Base-by-base conservation (phyloP, 805 yeast genomes). In the Wickerhamomyces subpelliculosus region DNA sequence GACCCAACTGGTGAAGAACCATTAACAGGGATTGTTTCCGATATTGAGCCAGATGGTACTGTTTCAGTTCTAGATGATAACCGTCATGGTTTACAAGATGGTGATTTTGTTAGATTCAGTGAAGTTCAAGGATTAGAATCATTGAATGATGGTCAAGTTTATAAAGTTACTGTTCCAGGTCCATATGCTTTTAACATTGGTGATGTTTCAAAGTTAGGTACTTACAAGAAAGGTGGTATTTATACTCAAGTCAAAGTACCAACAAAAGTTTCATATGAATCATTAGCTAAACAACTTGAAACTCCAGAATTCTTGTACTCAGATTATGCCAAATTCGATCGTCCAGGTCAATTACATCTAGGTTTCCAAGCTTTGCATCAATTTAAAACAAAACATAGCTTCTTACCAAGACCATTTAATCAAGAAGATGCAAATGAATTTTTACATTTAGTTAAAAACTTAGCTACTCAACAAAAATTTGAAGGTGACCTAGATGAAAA, bases 1-100 rank as follows among this genome's bases (percentile, higher is more conserved):
- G 98, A 93, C 58, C 71, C 78, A 28, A 85, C 84, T 37, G 99
- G 98, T 37, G 97, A 93, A 65, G 97, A 93, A 62, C 95, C 96
- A 14, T 66, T 68, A 35, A 58, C 79, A 4, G 97, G 98, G 33
- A 83, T 86, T 42, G 85, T 93, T 2, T 84, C 96, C 2, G 95
- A 85, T 56, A 83, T 93, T 43, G 96, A 89, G 56, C 58, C 66
- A 10, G 74, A 85, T 56, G 97, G 97, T 41, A 82, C 88, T 10
- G 96, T 93, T n/a, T 83, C 96, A 17, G 86, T 84, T 70, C 72
- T 90, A 51, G 96, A 84, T 57, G 97, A 87, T 46, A 80, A 77
- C 43, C 80, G 97, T 61, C 99, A 93, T 57, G 95, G 95, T 16
- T 70, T 93, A 38, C 86, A 89, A 67, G 96, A 87, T 61, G 97